These are phyloP conservation scores for Keqinozyma sinolaborantium DNA, from an alignment of 1,139 yeast genomes.

Conservation along the genomic window DNA sequence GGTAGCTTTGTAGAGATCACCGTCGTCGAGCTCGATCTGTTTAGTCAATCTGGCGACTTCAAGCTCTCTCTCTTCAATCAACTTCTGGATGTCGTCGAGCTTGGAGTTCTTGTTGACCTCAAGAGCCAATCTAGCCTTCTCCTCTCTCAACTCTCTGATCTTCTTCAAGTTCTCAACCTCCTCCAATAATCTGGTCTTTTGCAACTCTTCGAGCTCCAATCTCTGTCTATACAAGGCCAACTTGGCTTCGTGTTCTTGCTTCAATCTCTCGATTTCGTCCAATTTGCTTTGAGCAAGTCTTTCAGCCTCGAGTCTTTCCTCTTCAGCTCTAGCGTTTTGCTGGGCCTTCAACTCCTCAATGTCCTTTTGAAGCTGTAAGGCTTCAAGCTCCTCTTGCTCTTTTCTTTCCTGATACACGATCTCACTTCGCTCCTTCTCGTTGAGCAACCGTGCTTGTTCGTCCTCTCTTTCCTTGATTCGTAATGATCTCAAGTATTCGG, in stretches of 20 bases:
- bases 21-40: slow-evolving; percentile 32
- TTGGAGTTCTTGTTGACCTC: slow-evolving; percentile 22
- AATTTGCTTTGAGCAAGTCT: slow-evolving; percentile 29
- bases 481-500: slow-evolving; percentile 25
- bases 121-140: slow-evolving; percentile 29
- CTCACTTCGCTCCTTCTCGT: slow-evolving; percentile 26
- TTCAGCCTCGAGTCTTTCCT: slow-evolving; percentile 29
- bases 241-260: slow-evolving; percentile 31
- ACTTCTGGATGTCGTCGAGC: slow-evolving; percentile 27
- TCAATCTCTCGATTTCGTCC: slow-evolving; percentile 31
- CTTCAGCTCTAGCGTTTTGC: slow-evolving; percentile 20
- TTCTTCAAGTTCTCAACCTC: slow-evolving; percentile 39
- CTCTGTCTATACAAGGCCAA: slow-evolving; percentile 26
- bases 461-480: slow-evolving; percentile 24
- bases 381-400: slow-evolving; percentile 22
- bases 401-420: slow-evolving; percentile 23
- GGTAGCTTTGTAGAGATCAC: slow-evolving; percentile 16
- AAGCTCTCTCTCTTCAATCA: slow-evolving; percentile 33
- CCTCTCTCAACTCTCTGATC: slow-evolving; percentile 36
- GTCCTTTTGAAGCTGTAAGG: slow-evolving; percentile 22
- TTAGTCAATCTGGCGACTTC: slow-evolving; percentile 32
- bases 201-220: slow-evolving; percentile 33
- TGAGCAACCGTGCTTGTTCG: slow-evolving; percentile 22
- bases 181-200: slow-evolving; percentile 31
- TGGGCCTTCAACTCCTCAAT: slow-evolving; percentile 27